Percentiles rank a stretch among this genome's conserved stretches.
These are phyloP conservation scores for Phlyctochytrium bullatum DNA, from an alignment of 192 early-diverging fungal species.

Conservation along the genomic window DNA sequence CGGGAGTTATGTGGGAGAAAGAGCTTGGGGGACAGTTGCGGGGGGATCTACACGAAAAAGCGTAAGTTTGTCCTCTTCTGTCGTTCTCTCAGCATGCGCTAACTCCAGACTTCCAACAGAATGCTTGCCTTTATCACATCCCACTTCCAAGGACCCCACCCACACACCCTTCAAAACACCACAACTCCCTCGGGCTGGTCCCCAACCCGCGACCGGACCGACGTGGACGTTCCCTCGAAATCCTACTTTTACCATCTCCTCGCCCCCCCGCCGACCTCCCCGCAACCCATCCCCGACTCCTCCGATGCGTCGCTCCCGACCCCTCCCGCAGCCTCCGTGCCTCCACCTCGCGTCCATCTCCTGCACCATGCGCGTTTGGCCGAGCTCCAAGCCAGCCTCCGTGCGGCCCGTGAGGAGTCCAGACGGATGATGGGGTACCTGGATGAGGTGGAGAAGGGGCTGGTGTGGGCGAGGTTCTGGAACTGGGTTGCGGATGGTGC, in stretches of 20 bases:
- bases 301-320: constrained; percentile 10
- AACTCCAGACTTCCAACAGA: too few species aligned
- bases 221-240: too few species aligned
- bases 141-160: too few species aligned
- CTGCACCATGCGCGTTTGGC: background rate
- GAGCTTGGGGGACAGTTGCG: background rate
- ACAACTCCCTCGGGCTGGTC: too few species aligned
- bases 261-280: too few species aligned
- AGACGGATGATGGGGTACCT: constrained; percentile 10
- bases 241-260: too few species aligned
- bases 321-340: constrained; percentile 8
- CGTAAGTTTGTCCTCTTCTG: too few species aligned
- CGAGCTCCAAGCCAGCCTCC: constrained; percentile 8
- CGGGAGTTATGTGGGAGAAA: background rate
- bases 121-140: too few species aligned
- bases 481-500: constrained; percentile 46
- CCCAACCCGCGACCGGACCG: too few species aligned
- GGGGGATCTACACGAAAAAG: background rate
- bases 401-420: constrained; percentile 14
- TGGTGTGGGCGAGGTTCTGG: constrained; percentile 40
- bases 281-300: too few species aligned
- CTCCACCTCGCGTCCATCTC: constrained; percentile 9
- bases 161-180: too few species aligned
- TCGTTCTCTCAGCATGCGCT: too few species aligned
- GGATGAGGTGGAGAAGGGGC: constrained; percentile 28